phyloP scores from a whole-genome alignment of 345 rosid genomes.

The Gossypium bickii region DNA sequence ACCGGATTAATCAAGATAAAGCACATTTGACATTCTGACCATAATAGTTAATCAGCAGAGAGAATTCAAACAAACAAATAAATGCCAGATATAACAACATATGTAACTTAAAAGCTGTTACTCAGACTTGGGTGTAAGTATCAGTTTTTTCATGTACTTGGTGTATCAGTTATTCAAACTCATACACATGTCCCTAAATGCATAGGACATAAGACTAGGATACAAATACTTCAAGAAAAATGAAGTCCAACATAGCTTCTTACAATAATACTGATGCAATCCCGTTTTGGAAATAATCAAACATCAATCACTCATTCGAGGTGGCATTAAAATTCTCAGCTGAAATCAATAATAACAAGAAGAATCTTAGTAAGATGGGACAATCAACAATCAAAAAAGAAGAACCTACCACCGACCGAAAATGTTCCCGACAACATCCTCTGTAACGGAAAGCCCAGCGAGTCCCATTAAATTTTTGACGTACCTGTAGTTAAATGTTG shows the following conservation, averaged over 20 bases:
- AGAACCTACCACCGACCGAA: constrained; percentile 78
- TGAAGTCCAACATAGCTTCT: not conserved
- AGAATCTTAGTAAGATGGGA: not conserved
- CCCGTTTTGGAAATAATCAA: not conserved
- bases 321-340: not conserved
- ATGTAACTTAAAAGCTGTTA: no score
- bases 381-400: not conserved
- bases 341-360: not conserved
- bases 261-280: not conserved
- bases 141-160: not conserved
- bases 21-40: not conserved
- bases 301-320: not conserved
- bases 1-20: not conserved
- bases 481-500: constrained; percentile 41
- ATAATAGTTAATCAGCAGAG: not conserved
- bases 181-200: not conserved
- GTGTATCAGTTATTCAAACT: not conserved
- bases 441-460: constrained; percentile 73
- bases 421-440: constrained; percentile 93
- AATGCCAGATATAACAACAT: not conserved
- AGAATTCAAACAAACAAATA: not conserved
- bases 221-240: not conserved
- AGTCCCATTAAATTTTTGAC: constrained; percentile 72
- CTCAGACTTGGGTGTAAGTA: not conserved
- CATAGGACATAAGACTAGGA: not conserved